phyloP scores from a whole-genome alignment of 2,329 filamentous ascomycete species.

The Penicillium sclerotigenum region DNA sequence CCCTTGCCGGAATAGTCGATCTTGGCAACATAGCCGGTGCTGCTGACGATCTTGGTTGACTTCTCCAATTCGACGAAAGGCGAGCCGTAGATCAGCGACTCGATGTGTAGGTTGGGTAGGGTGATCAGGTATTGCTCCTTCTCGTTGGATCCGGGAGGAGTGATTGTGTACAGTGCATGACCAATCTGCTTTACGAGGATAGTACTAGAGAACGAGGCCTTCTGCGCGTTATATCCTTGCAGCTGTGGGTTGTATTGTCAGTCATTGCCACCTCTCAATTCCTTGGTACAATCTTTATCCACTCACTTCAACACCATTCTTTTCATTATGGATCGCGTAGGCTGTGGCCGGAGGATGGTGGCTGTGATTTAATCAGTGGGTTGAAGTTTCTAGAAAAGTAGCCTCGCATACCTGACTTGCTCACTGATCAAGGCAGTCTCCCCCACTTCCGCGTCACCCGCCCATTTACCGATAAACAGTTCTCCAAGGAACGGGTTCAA shows the following conservation, averaged over 20 bases:
- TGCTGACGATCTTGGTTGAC: slow-evolving; percentile 79
- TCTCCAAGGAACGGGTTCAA: slow-evolving; percentile 95
- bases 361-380: slow-evolving; percentile 36
- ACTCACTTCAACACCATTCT: slow-evolving; percentile 66
- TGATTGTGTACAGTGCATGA: slow-evolving; percentile 75
- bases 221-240: slow-evolving; percentile 91
- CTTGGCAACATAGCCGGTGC: slow-evolving; percentile 79
- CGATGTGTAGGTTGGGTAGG: slow-evolving; percentile 85
- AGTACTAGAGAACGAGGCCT: slow-evolving; percentile 88
- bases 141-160: slow-evolving; percentile 52
- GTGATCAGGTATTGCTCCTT: slow-evolving; percentile 83
- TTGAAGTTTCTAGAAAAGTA: background rate
- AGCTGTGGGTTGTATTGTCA: slow-evolving; percentile 35
- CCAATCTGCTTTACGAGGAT: slow-evolving; percentile 95
- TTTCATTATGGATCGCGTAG: slow-evolving; percentile 84
- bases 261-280: background rate
- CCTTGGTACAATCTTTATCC: background rate
- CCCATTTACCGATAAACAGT: slow-evolving; percentile 89
- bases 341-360: slow-evolving; percentile 95
- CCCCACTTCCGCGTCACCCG: slow-evolving; percentile 65
- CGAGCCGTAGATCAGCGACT: slow-evolving; percentile 70
- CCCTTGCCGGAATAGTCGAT: slow-evolving; percentile 92
- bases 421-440: slow-evolving; percentile 85
- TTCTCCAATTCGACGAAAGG: slow-evolving; percentile 91
- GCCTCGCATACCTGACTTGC: slow-evolving; percentile 66